Evolutionary conservation across 139 green algal species (phyloP), one percentile per base, ranked within the genome.

Genomic region (Closterium sp.): DNA sequence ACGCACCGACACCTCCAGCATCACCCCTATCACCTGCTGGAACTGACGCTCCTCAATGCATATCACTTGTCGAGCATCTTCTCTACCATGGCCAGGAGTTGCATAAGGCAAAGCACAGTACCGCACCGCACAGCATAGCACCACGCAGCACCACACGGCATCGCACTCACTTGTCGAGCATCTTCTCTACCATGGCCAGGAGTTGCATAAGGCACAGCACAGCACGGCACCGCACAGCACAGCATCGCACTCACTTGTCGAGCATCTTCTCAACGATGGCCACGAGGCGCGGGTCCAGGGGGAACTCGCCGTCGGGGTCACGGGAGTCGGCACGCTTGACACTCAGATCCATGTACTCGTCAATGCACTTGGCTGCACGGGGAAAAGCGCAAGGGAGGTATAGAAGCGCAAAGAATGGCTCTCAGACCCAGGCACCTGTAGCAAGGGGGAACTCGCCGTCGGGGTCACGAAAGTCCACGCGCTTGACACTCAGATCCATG

Each of bases 221-320:
- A 28, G 10, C 64, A 34, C 64, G 69, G n/a, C n/a, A n/a, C n/a
- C n/a, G n/a, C n/a, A n/a, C n/a, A n/a, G n/a, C n/a, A 33, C 28
- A 86, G 83, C n/a, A 86, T 3, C 64, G 64, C 3, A 87, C 87
- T 36, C 87, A 98, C 94, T 95, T 96, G 34, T 98, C 94, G 89
- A 99, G 95, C 95, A 99, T 97, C 7, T 97, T 94, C 93, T 99
- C 97, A 85, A 99, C 98, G 36, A 99, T 97, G 25, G 95, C 92
- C 16, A 95, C 95, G 23, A 99, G 95, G 23, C 98, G 95, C 2
- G 94, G 85, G 92, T 99, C 98, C 10, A 98, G 96, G 3, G 92
- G 90, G 16, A 31, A 32, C 9, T 86, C 83, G 34, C 66, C 55
- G 7, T 64, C 76, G 86, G 90, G 89, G 66, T 93, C 94, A 23